phyloP scores from a whole-genome alignment of 2,329 filamentous ascomycete species.

The Sclerotinia glacialis region DNA sequence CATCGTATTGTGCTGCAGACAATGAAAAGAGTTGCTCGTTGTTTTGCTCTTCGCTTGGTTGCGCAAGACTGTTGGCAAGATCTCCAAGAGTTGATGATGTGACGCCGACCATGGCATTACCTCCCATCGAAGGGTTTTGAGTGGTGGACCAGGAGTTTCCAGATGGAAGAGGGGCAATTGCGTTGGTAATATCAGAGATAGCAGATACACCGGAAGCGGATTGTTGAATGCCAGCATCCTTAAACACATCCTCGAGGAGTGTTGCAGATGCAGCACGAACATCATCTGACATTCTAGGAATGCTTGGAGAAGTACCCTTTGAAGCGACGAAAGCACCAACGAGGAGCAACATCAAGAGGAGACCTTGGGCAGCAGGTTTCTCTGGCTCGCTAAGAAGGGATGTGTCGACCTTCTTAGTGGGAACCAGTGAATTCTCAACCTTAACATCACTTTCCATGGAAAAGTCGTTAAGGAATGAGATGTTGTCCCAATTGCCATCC shows the following conservation, averaged over 20 bases:
- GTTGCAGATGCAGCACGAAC: conserved; percentile 74
- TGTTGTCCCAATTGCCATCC: conserved; percentile 78
- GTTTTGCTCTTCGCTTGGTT: conserved; percentile 79
- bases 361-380: conserved; percentile 70
- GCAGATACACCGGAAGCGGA: conserved; percentile 44
- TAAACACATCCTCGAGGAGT: conserved; percentile 76
- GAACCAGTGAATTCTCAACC: conserved; percentile 52
- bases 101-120: conserved; percentile 48
- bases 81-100: conserved; percentile 62
- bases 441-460: conserved; percentile 61
- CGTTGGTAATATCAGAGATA: conserved; percentile 25
- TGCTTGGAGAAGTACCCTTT: conserved; percentile 69
- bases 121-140: conserved; percentile 43
- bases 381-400: conserved; percentile 51
- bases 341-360: conserved; percentile 93
- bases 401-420: conserved; percentile 53
- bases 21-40: conserved; percentile 86
- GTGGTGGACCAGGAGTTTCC: conserved; percentile 47
- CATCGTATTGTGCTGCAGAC: conserved; percentile 83
- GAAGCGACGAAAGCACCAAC: conserved; percentile 95
- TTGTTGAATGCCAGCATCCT: conserved; percentile 65
- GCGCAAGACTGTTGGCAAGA: conserved; percentile 65
- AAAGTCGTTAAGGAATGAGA: conserved; percentile 74
- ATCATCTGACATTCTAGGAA: conserved; percentile 77
- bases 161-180: conserved; percentile 52